These are phyloP conservation scores for Vigna radiata DNA, from an alignment of 306 rosid species.

Conservation along the genomic window DNA sequence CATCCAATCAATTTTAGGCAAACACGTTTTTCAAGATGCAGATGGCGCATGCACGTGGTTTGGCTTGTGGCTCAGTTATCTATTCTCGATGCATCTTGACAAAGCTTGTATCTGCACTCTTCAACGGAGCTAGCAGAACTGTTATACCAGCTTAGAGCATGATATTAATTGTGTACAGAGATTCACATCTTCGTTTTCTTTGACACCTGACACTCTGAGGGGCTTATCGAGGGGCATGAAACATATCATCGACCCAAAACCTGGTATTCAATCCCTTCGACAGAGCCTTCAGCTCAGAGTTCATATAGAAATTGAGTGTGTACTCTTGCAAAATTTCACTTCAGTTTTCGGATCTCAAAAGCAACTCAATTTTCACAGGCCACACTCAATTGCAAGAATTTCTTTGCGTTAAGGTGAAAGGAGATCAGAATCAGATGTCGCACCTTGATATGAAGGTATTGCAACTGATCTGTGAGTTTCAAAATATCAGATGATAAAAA, in stretches of 20 bases:
- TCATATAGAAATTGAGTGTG: background rate
- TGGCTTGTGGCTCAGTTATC: no score
- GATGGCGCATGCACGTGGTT: no score
- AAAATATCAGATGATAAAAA: conserved; percentile 8
- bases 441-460: background rate
- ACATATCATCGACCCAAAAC: conserved; percentile 5
- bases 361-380: conserved; percentile 27
- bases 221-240: background rate
- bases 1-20: no score
- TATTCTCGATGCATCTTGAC: background rate
- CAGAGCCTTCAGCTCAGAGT: conserved; percentile 21
- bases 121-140: background rate
- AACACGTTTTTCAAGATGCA: no score
- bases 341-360: conserved; percentile 22
- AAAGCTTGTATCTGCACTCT: background rate
- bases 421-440: conserved; percentile 12
- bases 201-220: conserved; percentile 8
- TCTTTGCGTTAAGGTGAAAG: conserved; percentile 24
- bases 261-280: background rate
- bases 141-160: background rate
- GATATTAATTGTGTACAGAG: background rate
- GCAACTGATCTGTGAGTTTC: conserved; percentile 26
- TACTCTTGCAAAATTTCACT: no score
- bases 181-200: background rate
- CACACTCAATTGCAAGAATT: background rate